phyloP scores from a whole-genome alignment of 2,329 filamentous ascomycete genomes.

The Madurella mycetomatis region DNA sequence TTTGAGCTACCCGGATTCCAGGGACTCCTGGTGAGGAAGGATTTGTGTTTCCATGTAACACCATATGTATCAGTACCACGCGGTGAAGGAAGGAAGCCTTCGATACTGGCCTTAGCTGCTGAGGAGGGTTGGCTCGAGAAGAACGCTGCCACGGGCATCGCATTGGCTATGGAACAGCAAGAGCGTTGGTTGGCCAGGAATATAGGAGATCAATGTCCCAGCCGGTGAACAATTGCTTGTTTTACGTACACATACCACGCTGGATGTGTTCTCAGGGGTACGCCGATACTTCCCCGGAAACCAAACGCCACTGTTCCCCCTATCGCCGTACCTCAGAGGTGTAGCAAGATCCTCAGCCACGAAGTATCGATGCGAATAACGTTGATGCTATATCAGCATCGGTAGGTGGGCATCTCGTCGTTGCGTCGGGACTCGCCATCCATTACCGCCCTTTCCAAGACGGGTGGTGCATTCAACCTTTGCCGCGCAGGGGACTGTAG shows the following conservation, averaged over 20 bases:
- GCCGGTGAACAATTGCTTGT: too few relatives aligned
- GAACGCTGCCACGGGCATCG: neutral
- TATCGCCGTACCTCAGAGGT: neutral
- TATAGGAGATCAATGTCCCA: too few relatives aligned
- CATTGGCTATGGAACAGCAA: too few relatives aligned
- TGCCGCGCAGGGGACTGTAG: neutral
- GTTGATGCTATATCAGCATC: too few relatives aligned
- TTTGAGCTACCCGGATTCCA: constrained; percentile 3
- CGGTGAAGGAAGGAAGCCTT: neutral
- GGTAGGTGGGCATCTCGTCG: neutral
- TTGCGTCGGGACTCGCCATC: neutral
- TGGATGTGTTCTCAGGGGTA: neutral
- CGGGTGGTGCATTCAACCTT: neutral
- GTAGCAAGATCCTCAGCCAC: neutral
- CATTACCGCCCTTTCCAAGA: neutral
- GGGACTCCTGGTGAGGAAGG: neutral
- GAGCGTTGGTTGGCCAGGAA: too few relatives aligned
- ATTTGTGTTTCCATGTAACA: constrained; percentile 7
- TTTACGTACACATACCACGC: neutral
- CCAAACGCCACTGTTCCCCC: neutral
- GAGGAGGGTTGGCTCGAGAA: neutral
- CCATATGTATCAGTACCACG: constrained; percentile 7
- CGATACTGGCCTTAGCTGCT: neutral
- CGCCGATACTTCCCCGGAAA: neutral
- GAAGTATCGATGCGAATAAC: too few relatives aligned